A percentile compares a stretch with the other conserved stretches of the same genome.
phyloP scores from a whole-genome alignment of 371 early-diverging fungal species.

The Catenaria anguillulae region DNA sequence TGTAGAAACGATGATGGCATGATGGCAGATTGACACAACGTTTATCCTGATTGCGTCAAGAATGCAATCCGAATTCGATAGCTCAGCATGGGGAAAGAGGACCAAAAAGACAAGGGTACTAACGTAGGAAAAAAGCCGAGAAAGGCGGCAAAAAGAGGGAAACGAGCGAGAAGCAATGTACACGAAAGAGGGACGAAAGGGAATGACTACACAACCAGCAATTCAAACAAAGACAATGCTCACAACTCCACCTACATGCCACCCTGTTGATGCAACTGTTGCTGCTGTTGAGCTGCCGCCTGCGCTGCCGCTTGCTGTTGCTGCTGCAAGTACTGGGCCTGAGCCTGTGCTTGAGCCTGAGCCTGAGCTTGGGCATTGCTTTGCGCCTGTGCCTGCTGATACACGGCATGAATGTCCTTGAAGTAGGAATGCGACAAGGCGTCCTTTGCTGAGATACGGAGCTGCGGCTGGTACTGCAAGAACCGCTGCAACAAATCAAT shows the following conservation, averaged over 20 bases:
- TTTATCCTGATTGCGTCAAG: too few relatives aligned
- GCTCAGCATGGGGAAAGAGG: too few relatives aligned
- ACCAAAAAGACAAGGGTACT: too few relatives aligned
- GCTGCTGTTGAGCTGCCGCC: not conserved
- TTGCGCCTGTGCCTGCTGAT: not conserved
- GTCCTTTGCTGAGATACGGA: constrained; percentile 69
- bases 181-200: constrained; percentile 44
- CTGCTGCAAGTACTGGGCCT: not conserved
- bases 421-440: constrained; percentile 72
- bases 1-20: too few relatives aligned
- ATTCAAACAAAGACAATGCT: constrained; percentile 64
- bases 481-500: constrained; percentile 59
- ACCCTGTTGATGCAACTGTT: constrained; percentile 51
- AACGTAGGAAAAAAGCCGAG: too few relatives aligned
- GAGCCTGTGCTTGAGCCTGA: constrained; percentile 3
- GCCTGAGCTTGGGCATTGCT: not conserved
- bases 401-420: constrained; percentile 30
- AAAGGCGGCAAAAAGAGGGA: not conserved
- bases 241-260: constrained; percentile 75
- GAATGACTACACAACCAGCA: constrained; percentile 42
- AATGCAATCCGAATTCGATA: too few relatives aligned
- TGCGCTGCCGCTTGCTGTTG: not conserved
- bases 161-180: not conserved
- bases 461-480: constrained; percentile 68
- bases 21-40: too few relatives aligned